Evolutionary conservation across 2,329 filamentous ascomycete genomes (phyloP), one percentile per base, ranked within the genome.

Genomic region (Chalaropsis thielavioides): DNA sequence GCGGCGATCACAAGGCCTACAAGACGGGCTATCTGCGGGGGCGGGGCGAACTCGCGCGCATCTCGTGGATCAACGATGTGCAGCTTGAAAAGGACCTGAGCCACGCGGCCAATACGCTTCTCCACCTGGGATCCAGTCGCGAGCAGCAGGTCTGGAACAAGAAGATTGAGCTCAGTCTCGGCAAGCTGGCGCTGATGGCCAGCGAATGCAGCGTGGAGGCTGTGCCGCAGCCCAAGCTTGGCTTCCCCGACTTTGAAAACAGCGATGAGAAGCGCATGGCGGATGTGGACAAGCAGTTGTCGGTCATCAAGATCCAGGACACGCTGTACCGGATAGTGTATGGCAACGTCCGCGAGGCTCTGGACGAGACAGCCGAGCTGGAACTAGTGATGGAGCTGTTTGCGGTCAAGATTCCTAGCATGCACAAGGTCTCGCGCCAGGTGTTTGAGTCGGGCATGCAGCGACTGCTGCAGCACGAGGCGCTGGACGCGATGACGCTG

Each of bases 61-160:
- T 99, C 56, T 86, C 87, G 61, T 99, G 94, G 94, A 95, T 99
- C 76, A 95, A 99, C 72, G 92, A 97, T 72, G 81, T 97, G 7
- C 80, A 85, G 67, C 81, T 83, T 27, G 89, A 94, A 72, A 80
- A 85, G 66, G 85, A 96, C 70, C 90, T 90, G 68, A 78, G 83
- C 13, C 81, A 83, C 65, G 92, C 92, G 11, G 86, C 87, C 4
- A 77, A 83, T 51, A 87, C 86, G 0, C 80, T 99, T 59, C 78
- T 88, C 54, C 78, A 83, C 7, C 79, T 92, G 22, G 91, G 89
- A 0, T 77, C 86, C 22, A 80, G 81, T 61, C 83, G 84, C 64
- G 92, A 96, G 73, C 82, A 84, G 63, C 87, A 92, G 70, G 76
- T 94, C 3, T 97, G 92, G 92, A 90, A 85, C 75, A 95, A 95